Evolutionary conservation across 148 eudicot genomes (phyloP).

Genomic region (Amaranthus palmeri): DNA sequence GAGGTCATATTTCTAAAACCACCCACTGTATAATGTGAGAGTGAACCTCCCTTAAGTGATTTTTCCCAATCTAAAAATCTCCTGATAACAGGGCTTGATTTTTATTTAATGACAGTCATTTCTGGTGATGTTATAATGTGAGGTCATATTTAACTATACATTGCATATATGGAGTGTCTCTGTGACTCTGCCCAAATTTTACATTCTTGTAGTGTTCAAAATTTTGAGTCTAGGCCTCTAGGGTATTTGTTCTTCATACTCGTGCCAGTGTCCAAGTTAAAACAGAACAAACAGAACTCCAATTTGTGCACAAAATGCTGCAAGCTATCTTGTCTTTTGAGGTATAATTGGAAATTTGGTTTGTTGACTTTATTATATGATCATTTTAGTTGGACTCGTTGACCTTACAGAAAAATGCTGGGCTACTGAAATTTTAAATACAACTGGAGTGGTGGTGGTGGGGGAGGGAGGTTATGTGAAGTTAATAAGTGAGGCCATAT

Average conservation of each 20-base stretch:
- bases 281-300: neutral
- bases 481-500: neutral
- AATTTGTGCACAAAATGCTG: neutral
- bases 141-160: neutral
- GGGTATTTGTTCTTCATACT: neutral
- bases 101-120: too few relatives aligned
- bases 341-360: neutral
- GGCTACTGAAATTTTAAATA: neutral
- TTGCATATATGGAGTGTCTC: neutral
- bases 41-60: too few relatives aligned
- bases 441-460: too few relatives aligned
- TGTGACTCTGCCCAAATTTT: neutral
- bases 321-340: neutral
- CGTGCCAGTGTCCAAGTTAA: too few relatives aligned
- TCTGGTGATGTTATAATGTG: neutral
- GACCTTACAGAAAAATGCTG: neutral
- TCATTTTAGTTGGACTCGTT: neutral
- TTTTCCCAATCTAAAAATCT: too few relatives aligned
- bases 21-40: neutral
- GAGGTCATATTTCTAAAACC: neutral
- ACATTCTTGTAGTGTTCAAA: neutral
- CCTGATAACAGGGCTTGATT: too few relatives aligned
- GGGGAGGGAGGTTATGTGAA: neutral
- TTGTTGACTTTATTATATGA: neutral
- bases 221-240: neutral